Evolutionary conservation across 192 early-diverging fungal genomes (phyloP).

Genomic region (Entomortierella lignicola): DNA sequence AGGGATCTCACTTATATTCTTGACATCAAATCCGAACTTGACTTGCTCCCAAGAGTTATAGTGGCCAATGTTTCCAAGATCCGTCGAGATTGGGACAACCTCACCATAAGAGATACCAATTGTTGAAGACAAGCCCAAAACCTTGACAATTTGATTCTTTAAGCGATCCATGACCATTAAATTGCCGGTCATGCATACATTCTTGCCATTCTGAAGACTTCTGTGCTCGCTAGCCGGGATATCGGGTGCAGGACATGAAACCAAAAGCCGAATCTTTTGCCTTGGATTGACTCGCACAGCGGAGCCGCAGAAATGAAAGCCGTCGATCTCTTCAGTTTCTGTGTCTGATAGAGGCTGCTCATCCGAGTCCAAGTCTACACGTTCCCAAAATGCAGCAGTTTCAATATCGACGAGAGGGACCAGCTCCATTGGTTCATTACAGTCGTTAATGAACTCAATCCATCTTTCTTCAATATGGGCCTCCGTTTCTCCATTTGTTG

Average conservation of each 20-base stretch:
- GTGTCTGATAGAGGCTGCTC: background rate
- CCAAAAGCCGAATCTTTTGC: conserved; percentile 57
- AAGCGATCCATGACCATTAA: conserved; percentile 69
- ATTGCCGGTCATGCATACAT: conserved; percentile 64
- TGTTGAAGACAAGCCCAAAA: conserved; percentile 66
- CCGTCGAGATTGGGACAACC: conserved; percentile 58
- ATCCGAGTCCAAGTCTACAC: conserved; percentile 6
- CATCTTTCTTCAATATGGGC: conserved; percentile 27
- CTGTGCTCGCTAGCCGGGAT: conserved; percentile 44
- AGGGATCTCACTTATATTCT: conserved; percentile 74
- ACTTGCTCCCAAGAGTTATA: conserved; percentile 76
- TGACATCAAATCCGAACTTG: conserved; percentile 68
- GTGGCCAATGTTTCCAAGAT: conserved; percentile 85
- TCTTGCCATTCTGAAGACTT: conserved; percentile 63
- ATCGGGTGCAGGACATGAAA: conserved; percentile 68
- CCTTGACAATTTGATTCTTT: conserved; percentile 63
- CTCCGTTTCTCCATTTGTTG: conserved; percentile 31
- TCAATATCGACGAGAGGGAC: conserved; percentile 59
- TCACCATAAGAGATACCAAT: conserved; percentile 72
- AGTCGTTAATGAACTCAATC: conserved; percentile 59
- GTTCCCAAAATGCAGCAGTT: conserved; percentile 58
- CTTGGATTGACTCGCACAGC: conserved; percentile 55
- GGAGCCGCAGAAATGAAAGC: conserved; percentile 56
- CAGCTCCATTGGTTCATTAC: conserved; percentile 67
- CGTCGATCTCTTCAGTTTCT: conserved; percentile 20